Percentiles rank a stretch among this genome's conserved stretches.
Conservation (phyloP, 1,139 yeast genomes). For the Hemisphaericaspora subhashii region DNA sequence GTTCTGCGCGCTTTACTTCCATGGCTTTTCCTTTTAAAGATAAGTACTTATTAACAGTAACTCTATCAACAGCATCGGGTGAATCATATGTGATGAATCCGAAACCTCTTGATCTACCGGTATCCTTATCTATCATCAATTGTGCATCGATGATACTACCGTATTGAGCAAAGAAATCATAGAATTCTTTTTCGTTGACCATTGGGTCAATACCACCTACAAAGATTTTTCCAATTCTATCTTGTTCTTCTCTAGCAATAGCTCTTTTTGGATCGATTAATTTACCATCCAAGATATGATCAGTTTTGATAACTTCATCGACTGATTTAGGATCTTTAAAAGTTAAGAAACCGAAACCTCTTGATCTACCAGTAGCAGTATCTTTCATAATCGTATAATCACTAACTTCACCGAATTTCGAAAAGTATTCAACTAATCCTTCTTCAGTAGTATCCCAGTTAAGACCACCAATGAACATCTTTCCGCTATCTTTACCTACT, state of each 20-base stretch:
- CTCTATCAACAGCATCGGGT: conserved; percentile 93
- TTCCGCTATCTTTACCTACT: conserved; percentile 60
- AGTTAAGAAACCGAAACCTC: conserved; percentile 96
- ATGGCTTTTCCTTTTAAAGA: conserved; percentile 86
- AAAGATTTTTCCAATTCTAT: conserved; percentile 93
- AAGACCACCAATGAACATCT: conserved; percentile 97
- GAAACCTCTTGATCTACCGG: conserved; percentile 96
- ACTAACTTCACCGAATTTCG: conserved; percentile 85
- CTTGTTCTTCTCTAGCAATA: conserved; percentile 97
- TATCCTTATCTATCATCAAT: conserved; percentile 95
- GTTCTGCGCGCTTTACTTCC: conserved; percentile 98
- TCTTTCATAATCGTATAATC: conserved; percentile 97
- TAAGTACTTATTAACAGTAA: conserved; percentile 78
- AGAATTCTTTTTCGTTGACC: conserved; percentile 90
- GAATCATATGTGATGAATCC: conserved; percentile 97
- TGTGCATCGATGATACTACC: conserved; percentile 97
- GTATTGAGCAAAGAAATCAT: conserved; percentile 82
- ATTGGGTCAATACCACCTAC: conserved; percentile 98
- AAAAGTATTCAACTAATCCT: conserved; percentile 74
- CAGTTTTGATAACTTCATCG: conserved; percentile 82
- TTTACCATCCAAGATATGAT: conserved; percentile 92
- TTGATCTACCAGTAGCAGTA: conserved; percentile 81
- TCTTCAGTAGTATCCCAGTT: conserved; percentile 98
- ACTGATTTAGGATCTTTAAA: conserved; percentile 82
- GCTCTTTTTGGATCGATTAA: conserved; percentile 98